Percentiles rank a stretch among this genome's conserved stretches.
phyloP scores from a whole-genome alignment of 805 yeast genomes.

The Metschnikowia hibisci region DNA sequence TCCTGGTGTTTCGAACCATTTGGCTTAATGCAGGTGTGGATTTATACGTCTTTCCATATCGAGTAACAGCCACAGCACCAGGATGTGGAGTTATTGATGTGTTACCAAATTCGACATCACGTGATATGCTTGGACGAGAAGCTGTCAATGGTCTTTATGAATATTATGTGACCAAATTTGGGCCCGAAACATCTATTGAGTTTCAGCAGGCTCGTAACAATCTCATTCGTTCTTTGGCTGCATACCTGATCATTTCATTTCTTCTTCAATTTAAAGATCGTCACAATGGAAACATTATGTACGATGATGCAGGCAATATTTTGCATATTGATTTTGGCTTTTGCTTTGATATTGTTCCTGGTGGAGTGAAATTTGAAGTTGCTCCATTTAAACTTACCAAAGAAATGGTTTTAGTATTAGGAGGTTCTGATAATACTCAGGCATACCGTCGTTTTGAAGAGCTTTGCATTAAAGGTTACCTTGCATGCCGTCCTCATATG shows the following conservation, averaged over 20 bases:
- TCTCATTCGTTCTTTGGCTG: constrained; percentile 90
- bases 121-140: constrained; percentile 98
- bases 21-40: constrained; percentile 89
- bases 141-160: constrained; percentile 96
- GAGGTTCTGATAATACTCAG: constrained; percentile 82
- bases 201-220: constrained; percentile 90
- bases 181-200: constrained; percentile 86
- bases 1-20: constrained; percentile 85
- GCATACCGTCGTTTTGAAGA: constrained; percentile 94
- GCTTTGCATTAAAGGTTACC: constrained; percentile 85
- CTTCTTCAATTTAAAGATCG: constrained; percentile 92
- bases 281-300: constrained; percentile 97
- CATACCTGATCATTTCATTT: constrained; percentile 88
- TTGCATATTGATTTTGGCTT: constrained; percentile 97
- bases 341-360: constrained; percentile 98
- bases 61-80: constrained; percentile 98
- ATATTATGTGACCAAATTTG: constrained; percentile 86
- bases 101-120: constrained; percentile 86
- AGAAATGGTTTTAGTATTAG: constrained; percentile 95
- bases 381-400: constrained; percentile 95
- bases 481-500: constrained; percentile 84
- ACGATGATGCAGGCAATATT: constrained; percentile 91
- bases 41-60: constrained; percentile 83
- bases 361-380: constrained; percentile 97
- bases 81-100: constrained; percentile 99